A percentile compares a stretch with the other conserved stretches of the same genome.
phyloP scores from a whole-genome alignment of 2,329 filamentous ascomycete species.

The Aspergillus tubingensis region DNA sequence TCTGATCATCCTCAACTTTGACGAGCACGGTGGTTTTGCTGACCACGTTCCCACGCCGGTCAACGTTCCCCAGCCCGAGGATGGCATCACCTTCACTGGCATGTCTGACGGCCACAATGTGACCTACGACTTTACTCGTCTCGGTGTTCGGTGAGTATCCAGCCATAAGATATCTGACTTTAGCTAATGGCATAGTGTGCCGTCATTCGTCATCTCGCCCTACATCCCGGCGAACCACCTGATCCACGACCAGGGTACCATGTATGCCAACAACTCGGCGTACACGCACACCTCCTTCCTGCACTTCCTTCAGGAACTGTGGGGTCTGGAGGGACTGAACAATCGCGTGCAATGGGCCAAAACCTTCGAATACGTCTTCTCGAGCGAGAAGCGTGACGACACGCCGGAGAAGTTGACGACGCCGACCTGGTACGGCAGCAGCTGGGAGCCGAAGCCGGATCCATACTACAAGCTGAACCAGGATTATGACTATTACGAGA shows the following conservation, averaged over 20 bases:
- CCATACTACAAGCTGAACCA: conserved; percentile 37
- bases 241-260: conserved; percentile 42
- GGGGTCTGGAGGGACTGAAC: conserved; percentile 43
- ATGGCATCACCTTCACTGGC: conserved; percentile 34
- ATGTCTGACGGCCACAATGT: conserved; percentile 34
- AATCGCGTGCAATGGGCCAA: conserved; percentile 47
- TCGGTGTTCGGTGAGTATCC: conserved; percentile 37
- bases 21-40: conserved; percentile 46
- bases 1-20: conserved; percentile 44
- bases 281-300: conserved; percentile 45
- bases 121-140: conserved; percentile 42
- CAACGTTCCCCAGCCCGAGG: conserved; percentile 38
- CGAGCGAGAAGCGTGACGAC: conserved; percentile 23
- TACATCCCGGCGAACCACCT: conserved; percentile 36
- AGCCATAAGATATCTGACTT: neutral
- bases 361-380: conserved; percentile 43
- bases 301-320: conserved; percentile 46
- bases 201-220: conserved; percentile 41
- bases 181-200: conserved; percentile 27
- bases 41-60: conserved; percentile 43
- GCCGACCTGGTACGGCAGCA: conserved; percentile 39
- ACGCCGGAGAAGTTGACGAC: conserved; percentile 32
- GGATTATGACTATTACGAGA: conserved; percentile 31
- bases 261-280: conserved; percentile 38
- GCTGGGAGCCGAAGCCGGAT: conserved; percentile 35